phyloP scores from a whole-genome alignment of 176 grass and related monocot species.

The Chrysopogon serrulatus region DNA sequence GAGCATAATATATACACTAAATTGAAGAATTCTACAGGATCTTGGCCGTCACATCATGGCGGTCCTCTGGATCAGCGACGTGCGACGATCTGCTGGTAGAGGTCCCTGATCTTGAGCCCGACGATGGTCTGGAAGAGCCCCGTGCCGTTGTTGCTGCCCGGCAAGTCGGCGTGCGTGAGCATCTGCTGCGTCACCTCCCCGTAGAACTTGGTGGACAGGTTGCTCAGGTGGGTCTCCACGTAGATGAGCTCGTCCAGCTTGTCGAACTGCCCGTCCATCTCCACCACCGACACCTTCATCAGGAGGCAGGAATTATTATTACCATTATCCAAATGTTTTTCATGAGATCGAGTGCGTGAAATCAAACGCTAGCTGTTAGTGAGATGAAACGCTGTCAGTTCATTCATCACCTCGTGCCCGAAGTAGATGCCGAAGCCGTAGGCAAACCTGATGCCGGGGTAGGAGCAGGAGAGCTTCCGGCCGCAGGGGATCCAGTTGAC shows the following conservation, averaged over 20 bases:
- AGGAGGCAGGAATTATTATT: no score
- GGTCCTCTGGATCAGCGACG: neutral
- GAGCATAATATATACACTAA: no score
- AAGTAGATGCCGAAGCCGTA: conserved; percentile 69
- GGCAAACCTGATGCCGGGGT: conserved; percentile 78
- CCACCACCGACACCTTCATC: conserved; percentile 73
- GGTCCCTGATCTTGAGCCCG: conserved; percentile 60
- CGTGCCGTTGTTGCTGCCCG: conserved; percentile 65
- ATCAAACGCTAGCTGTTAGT: no score
- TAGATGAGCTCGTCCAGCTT: conserved; percentile 87
- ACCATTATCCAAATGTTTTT: no score
- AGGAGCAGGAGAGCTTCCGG: conserved; percentile 82
- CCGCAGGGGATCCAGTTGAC: conserved; percentile 82
- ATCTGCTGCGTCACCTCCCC: conserved; percentile 80
- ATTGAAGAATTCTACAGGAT: no score
- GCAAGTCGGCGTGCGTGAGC: conserved; percentile 48
- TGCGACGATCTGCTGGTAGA: conserved; percentile 44
- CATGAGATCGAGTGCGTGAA: no score
- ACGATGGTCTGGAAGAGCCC: conserved; percentile 66
- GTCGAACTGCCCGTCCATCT: conserved; percentile 91
- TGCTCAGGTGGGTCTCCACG: conserved; percentile 90
- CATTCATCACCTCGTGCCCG: conserved; percentile 58
- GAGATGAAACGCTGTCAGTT: no score
- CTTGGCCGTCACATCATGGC: neutral
- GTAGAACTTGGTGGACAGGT: conserved; percentile 80